Percentiles rank a stretch among this genome's conserved stretches.
Conservation (phyloP, 768 basidiomycete genomes). For the Stropharia rugosoannulata region DNA sequence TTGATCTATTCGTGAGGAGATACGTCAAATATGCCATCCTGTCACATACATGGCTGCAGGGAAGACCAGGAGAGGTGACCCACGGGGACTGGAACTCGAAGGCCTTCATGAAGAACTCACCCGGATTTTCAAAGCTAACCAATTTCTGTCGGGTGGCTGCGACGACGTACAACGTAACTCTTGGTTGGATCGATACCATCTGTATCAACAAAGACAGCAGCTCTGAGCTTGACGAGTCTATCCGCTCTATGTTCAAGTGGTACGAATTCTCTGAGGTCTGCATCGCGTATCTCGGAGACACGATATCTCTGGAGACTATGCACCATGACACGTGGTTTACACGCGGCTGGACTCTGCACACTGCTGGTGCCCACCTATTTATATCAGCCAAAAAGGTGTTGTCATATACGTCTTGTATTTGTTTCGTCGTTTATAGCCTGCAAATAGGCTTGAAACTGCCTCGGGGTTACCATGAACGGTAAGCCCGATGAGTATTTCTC, state of each 20-base stretch:
- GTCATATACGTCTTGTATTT: too few species aligned
- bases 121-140: neutral
- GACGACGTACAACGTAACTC: neutral
- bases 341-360: neutral
- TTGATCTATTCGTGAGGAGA: neutral
- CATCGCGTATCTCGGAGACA: neutral
- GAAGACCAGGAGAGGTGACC: neutral
- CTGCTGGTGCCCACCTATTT: too few species aligned
- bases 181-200: neutral
- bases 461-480: too few species aligned
- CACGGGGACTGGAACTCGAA: neutral
- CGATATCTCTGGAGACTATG: neutral
- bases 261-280: neutral
- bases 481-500: too few species aligned
- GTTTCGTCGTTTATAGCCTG: too few species aligned
- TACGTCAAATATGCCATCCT: neutral
- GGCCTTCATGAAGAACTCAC: neutral
- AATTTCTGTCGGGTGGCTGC: neutral
- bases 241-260: neutral
- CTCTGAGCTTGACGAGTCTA: slow-evolving; percentile 4
- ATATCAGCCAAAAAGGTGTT: too few species aligned
- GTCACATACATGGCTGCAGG: neutral
- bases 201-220: slow-evolving; percentile 2
- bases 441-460: too few species aligned
- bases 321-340: neutral